Evolutionary conservation across 495 filamentous ascomycete genomes (phyloP).

Genomic region (Daldinia loculata): DNA sequence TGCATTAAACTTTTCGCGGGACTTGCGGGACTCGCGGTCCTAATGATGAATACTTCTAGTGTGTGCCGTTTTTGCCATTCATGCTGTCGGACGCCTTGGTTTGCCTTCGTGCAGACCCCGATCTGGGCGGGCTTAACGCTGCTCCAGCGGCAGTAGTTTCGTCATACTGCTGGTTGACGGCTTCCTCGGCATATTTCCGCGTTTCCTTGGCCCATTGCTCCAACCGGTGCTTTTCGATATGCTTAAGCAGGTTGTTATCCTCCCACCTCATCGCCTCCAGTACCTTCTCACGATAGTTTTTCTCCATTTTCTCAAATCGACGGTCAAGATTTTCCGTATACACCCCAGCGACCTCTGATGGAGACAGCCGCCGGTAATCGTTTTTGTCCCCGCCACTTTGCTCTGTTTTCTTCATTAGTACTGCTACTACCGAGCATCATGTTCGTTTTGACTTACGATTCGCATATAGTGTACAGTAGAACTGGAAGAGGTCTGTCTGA

Average conservation of each 20-base stretch:
- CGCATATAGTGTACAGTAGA: conserved; percentile 55
- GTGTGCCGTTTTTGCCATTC: conserved; percentile 45
- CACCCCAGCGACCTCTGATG: conserved; percentile 61
- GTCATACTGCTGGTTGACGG: conserved; percentile 44
- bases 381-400: conserved; percentile 35
- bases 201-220: conserved; percentile 68
- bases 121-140: conserved; percentile 26
- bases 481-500: conserved; percentile 61
- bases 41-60: conserved; percentile 29
- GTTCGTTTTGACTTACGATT: conserved; percentile 50
- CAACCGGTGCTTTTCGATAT: conserved; percentile 66
- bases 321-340: conserved; percentile 62
- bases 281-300: conserved; percentile 58
- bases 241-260: conserved; percentile 57
- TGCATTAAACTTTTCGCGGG: conserved; percentile 30
- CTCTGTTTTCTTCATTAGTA: conserved; percentile 36
- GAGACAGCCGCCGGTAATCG: conserved; percentile 47
- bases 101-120: conserved; percentile 23
- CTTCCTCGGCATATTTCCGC: conserved; percentile 49
- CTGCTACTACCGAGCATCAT: background rate
- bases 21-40: conserved; percentile 7
- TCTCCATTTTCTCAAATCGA: conserved; percentile 60
- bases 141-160: conserved; percentile 38
- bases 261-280: conserved; percentile 65
- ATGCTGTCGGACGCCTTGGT: conserved; percentile 31